Evolutionary conservation across 2,329 filamentous ascomycete species (phyloP).

Genomic region (Phaeosphaeria sp.): DNA sequence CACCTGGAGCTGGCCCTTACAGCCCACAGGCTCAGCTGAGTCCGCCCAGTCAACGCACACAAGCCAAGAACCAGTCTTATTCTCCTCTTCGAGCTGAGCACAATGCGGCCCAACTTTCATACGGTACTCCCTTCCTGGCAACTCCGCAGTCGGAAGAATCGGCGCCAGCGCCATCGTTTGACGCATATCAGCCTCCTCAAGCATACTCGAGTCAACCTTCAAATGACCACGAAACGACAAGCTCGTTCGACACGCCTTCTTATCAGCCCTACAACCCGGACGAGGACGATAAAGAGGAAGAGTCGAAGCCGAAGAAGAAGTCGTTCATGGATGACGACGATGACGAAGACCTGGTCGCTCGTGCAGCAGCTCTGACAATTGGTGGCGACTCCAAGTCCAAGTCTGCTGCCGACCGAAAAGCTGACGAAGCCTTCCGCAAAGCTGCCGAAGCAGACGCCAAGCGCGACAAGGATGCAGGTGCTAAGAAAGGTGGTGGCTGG

Average conservation of each 20-base stretch:
- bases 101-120: conserved; percentile 28
- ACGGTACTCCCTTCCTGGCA: conserved; percentile 39
- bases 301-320: conserved; percentile 61
- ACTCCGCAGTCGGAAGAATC: conserved; percentile 31
- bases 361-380: conserved; percentile 58
- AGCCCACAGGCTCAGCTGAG: conserved; percentile 41
- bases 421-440: conserved; percentile 83
- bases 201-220: conserved; percentile 19
- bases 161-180: conserved; percentile 28
- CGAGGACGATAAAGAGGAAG: conserved; percentile 54
- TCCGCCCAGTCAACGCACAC: conserved; percentile 30
- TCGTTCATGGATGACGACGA: conserved; percentile 84
- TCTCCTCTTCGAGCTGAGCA: conserved; percentile 40
- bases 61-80: conserved; percentile 39
- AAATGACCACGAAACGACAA: conserved; percentile 42
- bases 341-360: conserved; percentile 67
- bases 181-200: conserved; percentile 33
- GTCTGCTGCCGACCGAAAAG: conserved; percentile 68
- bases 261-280: conserved; percentile 60
- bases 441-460: conserved; percentile 77
- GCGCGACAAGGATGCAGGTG: conserved; percentile 54
- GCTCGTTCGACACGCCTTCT: conserved; percentile 35
- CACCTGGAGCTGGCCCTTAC: conserved; percentile 32
- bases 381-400: conserved; percentile 59
- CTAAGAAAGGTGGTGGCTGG: conserved; percentile 71